phyloP scores from a whole-genome alignment of 2,329 filamentous ascomycete genomes.

The Sporothrix variecibatus region DNA sequence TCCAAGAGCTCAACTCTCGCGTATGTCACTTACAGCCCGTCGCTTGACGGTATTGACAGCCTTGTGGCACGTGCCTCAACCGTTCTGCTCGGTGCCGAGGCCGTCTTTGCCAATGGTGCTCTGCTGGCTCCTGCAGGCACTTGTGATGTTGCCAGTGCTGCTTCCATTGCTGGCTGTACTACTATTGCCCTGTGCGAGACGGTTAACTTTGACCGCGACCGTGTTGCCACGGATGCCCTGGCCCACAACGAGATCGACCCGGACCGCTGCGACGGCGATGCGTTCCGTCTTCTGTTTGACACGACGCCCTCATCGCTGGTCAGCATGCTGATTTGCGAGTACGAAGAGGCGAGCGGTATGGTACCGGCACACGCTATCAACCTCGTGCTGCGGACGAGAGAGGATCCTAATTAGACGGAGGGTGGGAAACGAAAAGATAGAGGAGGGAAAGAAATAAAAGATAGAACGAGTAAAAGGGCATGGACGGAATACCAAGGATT shows the following conservation, averaged over 20 bases:
- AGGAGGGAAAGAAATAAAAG: not conserved
- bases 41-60: constrained; percentile 72
- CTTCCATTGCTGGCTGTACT: constrained; percentile 71
- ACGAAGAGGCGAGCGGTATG: constrained; percentile 87
- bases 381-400: constrained; percentile 57
- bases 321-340: constrained; percentile 86
- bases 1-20: constrained; percentile 61
- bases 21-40: constrained; percentile 73
- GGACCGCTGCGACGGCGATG: constrained; percentile 61
- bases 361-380: constrained; percentile 85
- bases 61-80: constrained; percentile 67
- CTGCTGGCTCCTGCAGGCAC: constrained; percentile 88
- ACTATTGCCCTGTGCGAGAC: constrained; percentile 92
- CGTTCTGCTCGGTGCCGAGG: constrained; percentile 84
- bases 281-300: constrained; percentile 78
- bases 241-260: constrained; percentile 90
- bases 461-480: not conserved
- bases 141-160: constrained; percentile 81
- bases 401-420: constrained; percentile 49
- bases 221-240: constrained; percentile 87
- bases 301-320: constrained; percentile 86
- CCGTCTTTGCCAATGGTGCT: constrained; percentile 92
- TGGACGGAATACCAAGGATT: not conserved
- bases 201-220: constrained; percentile 85
- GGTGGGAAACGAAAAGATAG: no score